These are phyloP conservation scores for Plasmodiophora brassicae DNA, from an alignment of 208 protist species.

Conservation along the genomic window DNA sequence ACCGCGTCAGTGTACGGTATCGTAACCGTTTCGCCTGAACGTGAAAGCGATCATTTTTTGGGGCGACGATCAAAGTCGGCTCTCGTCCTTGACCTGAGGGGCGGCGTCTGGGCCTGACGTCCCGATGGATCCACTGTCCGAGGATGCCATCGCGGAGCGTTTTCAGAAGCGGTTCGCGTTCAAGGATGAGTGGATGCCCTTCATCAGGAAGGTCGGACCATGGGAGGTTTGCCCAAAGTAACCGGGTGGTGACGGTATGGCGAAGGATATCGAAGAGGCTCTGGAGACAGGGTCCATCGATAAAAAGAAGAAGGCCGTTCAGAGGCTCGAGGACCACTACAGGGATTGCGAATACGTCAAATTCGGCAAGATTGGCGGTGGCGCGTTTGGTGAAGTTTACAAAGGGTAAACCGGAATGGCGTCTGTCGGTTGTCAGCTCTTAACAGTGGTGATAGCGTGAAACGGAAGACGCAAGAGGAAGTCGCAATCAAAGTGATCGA, in stretches of 20 bases:
- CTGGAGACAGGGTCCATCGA: not conserved
- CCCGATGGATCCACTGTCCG: too few species aligned
- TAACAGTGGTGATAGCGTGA: not conserved
- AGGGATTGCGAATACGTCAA: slow-evolving; percentile 26
- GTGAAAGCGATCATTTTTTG: too few species aligned
- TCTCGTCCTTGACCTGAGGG: too few species aligned
- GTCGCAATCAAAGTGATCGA: slow-evolving; percentile 17
- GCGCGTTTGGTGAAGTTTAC: slow-evolving; percentile 13
- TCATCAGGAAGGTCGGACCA: not conserved
- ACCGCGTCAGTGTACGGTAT: too few species aligned
- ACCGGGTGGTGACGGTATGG: not conserved
- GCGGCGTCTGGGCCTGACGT: too few species aligned
- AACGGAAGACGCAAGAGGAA: slow-evolving; percentile 8
- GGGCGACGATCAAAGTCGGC: too few species aligned
- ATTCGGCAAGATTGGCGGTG: slow-evolving; percentile 25
- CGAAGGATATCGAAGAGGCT: slow-evolving; percentile 4
- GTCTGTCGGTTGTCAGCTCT: not conserved
- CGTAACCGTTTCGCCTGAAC: too few species aligned
- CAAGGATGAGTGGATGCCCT: slow-evolving; percentile 15
- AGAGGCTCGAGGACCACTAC: slow-evolving; percentile 8
- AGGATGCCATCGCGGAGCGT: not conserved
- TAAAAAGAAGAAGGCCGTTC: not conserved
- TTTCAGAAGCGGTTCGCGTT: not conserved
- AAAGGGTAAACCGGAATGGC: not conserved
- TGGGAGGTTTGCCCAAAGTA: not conserved